These are phyloP conservation scores for Prinsepia uniflora DNA, from an alignment of 306 rosid species.

Conservation along the genomic window DNA sequence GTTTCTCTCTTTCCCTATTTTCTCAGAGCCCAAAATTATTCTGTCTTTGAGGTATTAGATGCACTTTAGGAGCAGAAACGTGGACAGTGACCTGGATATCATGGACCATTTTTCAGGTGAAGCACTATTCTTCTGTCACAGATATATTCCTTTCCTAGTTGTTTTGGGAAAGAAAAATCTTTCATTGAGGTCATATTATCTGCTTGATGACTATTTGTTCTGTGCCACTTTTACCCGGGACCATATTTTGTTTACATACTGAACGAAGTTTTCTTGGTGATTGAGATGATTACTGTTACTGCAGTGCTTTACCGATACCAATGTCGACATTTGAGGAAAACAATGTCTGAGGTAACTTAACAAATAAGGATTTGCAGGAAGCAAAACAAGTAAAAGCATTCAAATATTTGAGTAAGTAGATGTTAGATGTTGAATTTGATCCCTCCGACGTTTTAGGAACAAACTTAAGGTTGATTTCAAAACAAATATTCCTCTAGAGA, in stretches of 20 bases:
- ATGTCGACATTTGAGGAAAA: background rate
- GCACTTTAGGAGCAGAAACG: slow-evolving; percentile 32
- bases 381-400: background rate
- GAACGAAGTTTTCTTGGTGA: background rate
- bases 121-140: slow-evolving; percentile 19
- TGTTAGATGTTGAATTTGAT: background rate
- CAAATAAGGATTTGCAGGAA: background rate
- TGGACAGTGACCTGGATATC: slow-evolving; percentile 63
- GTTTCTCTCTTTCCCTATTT: background rate
- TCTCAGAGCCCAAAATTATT: too few species aligned
- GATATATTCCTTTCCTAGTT: background rate
- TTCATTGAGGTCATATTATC: background rate
- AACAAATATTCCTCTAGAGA: too few species aligned
- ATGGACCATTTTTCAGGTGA: slow-evolving; percentile 54
- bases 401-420: background rate
- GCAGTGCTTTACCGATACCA: background rate
- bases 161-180: background rate
- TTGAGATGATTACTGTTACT: background rate
- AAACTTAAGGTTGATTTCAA: too few species aligned
- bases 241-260: background rate
- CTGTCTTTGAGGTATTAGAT: slow-evolving; percentile 21
- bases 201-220: background rate
- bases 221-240: background rate
- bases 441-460: background rate
- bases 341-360: background rate